phyloP scores from a whole-genome alignment of 148 eudicot genomes.

The Fallopia convolvulus region DNA sequence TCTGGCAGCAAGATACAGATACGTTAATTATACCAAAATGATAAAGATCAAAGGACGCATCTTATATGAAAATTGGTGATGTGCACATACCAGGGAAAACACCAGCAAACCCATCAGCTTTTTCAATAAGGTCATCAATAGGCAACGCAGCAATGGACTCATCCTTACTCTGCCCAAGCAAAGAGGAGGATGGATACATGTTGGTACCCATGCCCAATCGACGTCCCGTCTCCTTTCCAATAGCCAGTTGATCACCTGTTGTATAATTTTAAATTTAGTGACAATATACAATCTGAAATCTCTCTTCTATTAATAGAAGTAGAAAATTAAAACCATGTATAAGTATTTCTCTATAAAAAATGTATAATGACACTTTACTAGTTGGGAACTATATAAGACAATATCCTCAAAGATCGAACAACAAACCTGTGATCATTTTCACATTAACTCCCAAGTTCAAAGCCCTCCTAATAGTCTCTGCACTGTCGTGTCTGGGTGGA shows the following conservation, averaged over 20 bases:
- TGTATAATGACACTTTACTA: not conserved
- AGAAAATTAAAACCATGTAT: not conserved
- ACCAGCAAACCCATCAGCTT: slow-evolving; percentile 99
- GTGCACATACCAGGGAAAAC: slow-evolving; percentile 80
- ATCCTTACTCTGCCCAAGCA: slow-evolving; percentile 90
- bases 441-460: slow-evolving; percentile 92
- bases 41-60: not conserved
- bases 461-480: slow-evolving; percentile 95
- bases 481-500: slow-evolving; percentile 99
- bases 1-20: slow-evolving; percentile 36
- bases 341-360: not conserved
- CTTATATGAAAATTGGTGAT: not conserved
- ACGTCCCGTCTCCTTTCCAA: slow-evolving; percentile 97
- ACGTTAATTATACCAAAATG: slow-evolving; percentile 1
- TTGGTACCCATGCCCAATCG: slow-evolving; percentile 99
- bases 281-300: not conserved
- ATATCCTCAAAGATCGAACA: not conserved
- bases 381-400: not conserved
- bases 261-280: not conserved
- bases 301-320: not conserved
- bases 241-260: slow-evolving; percentile 94
- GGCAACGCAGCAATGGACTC: slow-evolving; percentile 91
- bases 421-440: slow-evolving; percentile 93
- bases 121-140: slow-evolving; percentile 88
- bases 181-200: slow-evolving; percentile 98